Base-by-base conservation (phyloP, 805 yeast genomes). In the Cyberlindnera meyerae region DNA sequence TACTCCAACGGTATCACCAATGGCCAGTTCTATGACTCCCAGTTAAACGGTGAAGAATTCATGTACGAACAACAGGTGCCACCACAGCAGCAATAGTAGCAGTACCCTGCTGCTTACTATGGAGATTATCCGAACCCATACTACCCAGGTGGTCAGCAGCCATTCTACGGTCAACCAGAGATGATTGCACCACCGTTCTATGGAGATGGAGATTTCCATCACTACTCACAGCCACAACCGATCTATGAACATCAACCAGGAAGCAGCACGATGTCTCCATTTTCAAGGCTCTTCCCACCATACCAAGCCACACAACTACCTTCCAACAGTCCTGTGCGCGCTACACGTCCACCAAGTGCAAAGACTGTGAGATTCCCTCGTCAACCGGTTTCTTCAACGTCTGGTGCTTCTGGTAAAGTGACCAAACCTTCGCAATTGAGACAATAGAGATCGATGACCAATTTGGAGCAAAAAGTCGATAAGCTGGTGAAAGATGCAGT, bases 301-400 rank as follows among this genome's bases (percentile, higher is more conserved):
- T 54, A 48, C 38, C 54, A 52, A 33, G 57, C 58, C 2, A 45
- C 52, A n/a, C 51, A 51, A 16, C 58, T 57, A 17, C 54, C 43
- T 16, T 14, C 34, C 6, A 13, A 14, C 20, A 21, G 25, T 11
- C 22, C 32, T 8, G 7, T 24, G n/a, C 14, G 17, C 5, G 16
- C 36, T 6, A 14, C 18, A n/a, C 32, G 31, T 12, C 43, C 57
- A 13, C 27, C 41, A 12, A 34, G 44, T 20, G 38, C 44, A 17
- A 49, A 43, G 18, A 22, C 37, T 13, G 41, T 25, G 18, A 34
- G 39, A 24, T 35, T 37, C 24, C 36, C 47, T 28, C 34, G 32
- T 14, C 8, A 14, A 9, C 34, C 40, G n/a, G 36, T 39, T 2
- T 30, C 34, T 18, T 16, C 32, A 2, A 13, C 34, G 15, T n/a